A percentile compares a stretch with the other conserved stretches of the same genome.
Evolutionary conservation across 805 yeast species (phyloP).

Genomic region (Metschnikowia cerradonensis): DNA sequence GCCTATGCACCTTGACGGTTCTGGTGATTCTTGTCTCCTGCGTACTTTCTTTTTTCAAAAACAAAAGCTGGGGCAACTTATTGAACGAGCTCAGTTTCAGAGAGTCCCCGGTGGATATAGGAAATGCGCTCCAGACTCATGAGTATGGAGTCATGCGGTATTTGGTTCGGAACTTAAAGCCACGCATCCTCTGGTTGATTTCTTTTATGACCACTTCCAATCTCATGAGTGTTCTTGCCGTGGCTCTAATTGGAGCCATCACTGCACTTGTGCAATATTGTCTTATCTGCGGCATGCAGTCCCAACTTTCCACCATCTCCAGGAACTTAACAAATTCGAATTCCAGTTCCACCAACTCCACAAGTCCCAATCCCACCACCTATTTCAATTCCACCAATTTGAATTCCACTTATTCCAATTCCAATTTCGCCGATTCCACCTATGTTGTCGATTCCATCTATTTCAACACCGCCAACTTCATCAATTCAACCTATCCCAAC

Average conservation of each 20-base stretch:
- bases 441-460: too few species aligned
- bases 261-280: background rate
- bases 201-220: conserved; percentile 7
- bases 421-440: background rate
- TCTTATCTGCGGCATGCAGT: background rate
- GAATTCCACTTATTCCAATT: background rate
- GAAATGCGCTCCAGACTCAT: conserved; percentile 8
- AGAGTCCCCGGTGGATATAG: conserved; percentile 7
- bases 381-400: background rate
- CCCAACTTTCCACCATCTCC: background rate
- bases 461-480: background rate
- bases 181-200: conserved; percentile 9
- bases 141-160: conserved; percentile 9
- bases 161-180: conserved; percentile 1
- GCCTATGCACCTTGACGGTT: conserved; percentile 6
- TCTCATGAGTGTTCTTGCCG: background rate
- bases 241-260: background rate
- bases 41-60: conserved; percentile 4
- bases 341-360: background rate
- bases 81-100: conserved; percentile 1
- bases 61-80: background rate
- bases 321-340: background rate
- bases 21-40: conserved; percentile 3
- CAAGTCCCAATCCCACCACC: background rate
- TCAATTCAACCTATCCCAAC: background rate